phyloP scores from a whole-genome alignment of 2,329 filamentous ascomycete species.

The Xylaria sp. region DNA sequence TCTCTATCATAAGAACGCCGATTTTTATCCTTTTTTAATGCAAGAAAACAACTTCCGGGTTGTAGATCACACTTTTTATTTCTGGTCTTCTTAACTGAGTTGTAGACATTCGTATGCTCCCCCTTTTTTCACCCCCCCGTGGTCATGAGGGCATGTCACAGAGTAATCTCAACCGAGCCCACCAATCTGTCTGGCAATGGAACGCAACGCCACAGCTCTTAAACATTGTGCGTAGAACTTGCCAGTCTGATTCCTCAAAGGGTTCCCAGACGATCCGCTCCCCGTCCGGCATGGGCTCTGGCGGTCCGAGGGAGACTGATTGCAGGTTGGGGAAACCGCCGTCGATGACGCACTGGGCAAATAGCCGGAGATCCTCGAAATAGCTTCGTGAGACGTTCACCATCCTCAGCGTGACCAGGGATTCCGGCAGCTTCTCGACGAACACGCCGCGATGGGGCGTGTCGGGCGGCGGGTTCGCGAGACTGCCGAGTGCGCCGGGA shows the following conservation, averaged over 20 bases:
- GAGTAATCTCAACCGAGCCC: slow-evolving; percentile 15
- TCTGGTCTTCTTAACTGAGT: too few relatives aligned
- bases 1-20: background rate
- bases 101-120: too few relatives aligned
- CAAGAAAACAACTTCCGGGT: background rate
- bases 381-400: slow-evolving; percentile 17
- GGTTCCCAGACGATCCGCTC: slow-evolving; percentile 4
- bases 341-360: slow-evolving; percentile 11
- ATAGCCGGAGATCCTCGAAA: slow-evolving; percentile 14
- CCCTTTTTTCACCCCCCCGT: too few relatives aligned
- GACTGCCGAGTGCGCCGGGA: slow-evolving; percentile 13
- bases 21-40: background rate
- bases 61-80: background rate
- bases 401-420: slow-evolving; percentile 13
- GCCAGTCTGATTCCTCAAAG: slow-evolving; percentile 16
- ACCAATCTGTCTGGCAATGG: slow-evolving; percentile 17
- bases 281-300: slow-evolving; percentile 6
- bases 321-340: slow-evolving; percentile 17
- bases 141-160: slow-evolving; percentile 16
- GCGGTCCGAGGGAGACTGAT: slow-evolving; percentile 16
- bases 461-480: background rate
- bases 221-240: slow-evolving; percentile 15
- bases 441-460: slow-evolving; percentile 8
- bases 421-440: slow-evolving; percentile 16
- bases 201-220: slow-evolving; percentile 12